Evolutionary conservation across 164 flowering plant species (phyloP).

Genomic region (Kingdonia uniflora): DNA sequence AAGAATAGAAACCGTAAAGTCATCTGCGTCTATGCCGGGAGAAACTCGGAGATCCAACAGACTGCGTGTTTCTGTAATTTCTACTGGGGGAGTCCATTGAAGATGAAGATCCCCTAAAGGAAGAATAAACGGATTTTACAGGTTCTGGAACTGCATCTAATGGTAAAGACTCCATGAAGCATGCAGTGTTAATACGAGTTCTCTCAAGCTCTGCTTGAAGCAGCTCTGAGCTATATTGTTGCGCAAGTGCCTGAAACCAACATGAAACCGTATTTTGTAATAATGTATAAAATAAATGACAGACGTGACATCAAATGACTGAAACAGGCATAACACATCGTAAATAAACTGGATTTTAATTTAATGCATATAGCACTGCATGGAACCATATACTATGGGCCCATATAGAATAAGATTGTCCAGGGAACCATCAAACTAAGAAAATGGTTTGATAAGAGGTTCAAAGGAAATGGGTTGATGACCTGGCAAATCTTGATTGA

Average conservation of each 20-base stretch:
- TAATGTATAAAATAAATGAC: background rate
- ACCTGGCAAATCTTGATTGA: too few relatives aligned
- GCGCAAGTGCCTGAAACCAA: constrained; percentile 70
- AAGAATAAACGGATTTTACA: constrained; percentile 50
- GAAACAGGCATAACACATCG: background rate
- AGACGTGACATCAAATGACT: background rate
- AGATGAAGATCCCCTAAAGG: constrained; percentile 43
- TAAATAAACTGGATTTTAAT: background rate
- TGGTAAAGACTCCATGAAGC: constrained; percentile 72
- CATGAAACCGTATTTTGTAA: constrained; percentile 2
- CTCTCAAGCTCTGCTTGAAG: constrained; percentile 85
- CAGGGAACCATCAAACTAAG: too few relatives aligned
- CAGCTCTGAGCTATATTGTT: constrained; percentile 79
- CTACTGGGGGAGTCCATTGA: constrained; percentile 46
- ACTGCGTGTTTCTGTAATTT: constrained; percentile 30
- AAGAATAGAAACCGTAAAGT: constrained; percentile 2
- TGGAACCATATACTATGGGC: too few relatives aligned
- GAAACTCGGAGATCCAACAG: constrained; percentile 51
- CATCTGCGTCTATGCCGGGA: constrained; percentile 62
- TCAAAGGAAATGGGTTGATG: too few relatives aligned
- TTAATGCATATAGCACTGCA: too few relatives aligned
- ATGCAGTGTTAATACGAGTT: constrained; percentile 85
- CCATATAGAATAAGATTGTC: too few relatives aligned
- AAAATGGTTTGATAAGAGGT: too few relatives aligned
- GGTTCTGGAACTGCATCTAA: constrained; percentile 66